A percentile compares a stretch with the other conserved stretches of the same genome.
phyloP scores from a whole-genome alignment of 352 stramenopile species.

The Phytophthora citricola region DNA sequence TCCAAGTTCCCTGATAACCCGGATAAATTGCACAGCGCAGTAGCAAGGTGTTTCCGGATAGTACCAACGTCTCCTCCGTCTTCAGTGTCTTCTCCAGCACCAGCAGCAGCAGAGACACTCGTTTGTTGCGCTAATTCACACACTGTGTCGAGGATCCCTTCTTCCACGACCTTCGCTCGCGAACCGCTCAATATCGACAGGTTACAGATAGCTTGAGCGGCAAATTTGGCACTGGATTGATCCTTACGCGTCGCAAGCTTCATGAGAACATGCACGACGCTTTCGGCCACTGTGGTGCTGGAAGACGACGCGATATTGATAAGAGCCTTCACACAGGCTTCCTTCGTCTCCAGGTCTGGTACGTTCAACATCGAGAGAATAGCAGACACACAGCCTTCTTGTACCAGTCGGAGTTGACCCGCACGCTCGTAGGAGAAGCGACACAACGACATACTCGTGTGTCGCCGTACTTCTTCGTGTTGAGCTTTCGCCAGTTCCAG shows the following conservation, averaged over 20 bases:
- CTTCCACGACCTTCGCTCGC: slow-evolving; percentile 77
- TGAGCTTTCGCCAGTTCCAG: slow-evolving; percentile 83
- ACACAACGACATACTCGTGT: slow-evolving; percentile 85
- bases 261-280: slow-evolving; percentile 78
- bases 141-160: slow-evolving; percentile 82
- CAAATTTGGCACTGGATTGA: slow-evolving; percentile 57
- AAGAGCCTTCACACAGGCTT: slow-evolving; percentile 85
- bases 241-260: slow-evolving; percentile 82
- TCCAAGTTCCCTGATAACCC: slow-evolving; percentile 75
- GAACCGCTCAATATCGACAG: slow-evolving; percentile 73
- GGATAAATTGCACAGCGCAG: slow-evolving; percentile 83
- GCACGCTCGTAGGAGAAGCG: slow-evolving; percentile 83
- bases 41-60: slow-evolving; percentile 70
- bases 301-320: slow-evolving; percentile 86
- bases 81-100: slow-evolving; percentile 18
- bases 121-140: slow-evolving; percentile 62
- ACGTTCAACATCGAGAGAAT: slow-evolving; percentile 89
- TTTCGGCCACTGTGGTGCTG: slow-evolving; percentile 66
- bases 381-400: slow-evolving; percentile 83
- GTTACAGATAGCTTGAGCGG: slow-evolving; percentile 79
- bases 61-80: slow-evolving; percentile 30
- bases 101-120: slow-evolving; percentile 10
- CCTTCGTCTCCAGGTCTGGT: slow-evolving; percentile 79
- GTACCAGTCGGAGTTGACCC: slow-evolving; percentile 74
- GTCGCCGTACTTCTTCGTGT: slow-evolving; percentile 80